phyloP scores from a whole-genome alignment of 1,139 yeast genomes.

The Spathaspora jeffriesii region DNA sequence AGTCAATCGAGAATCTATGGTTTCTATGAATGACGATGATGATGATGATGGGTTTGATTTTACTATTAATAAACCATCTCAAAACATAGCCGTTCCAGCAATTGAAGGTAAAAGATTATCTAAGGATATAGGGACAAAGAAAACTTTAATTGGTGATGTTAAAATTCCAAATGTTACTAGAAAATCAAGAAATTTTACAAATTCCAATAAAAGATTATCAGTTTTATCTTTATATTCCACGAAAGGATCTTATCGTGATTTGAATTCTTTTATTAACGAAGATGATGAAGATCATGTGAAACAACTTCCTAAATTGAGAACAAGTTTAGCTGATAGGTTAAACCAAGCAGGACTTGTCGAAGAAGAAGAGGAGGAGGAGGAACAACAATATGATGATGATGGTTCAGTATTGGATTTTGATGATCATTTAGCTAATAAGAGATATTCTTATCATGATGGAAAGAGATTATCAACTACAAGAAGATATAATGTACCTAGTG shows the following conservation, averaged over 20 bases:
- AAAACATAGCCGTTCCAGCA: slow-evolving; percentile 36
- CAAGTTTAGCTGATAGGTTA: slow-evolving; percentile 46
- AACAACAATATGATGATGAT: slow-evolving; percentile 27
- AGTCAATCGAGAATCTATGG: slow-evolving; percentile 40
- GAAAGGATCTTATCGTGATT: slow-evolving; percentile 61
- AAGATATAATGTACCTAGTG: slow-evolving; percentile 19
- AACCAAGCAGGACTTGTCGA: slow-evolving; percentile 32
- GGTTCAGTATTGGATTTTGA: slow-evolving; percentile 46
- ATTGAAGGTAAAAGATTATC: slow-evolving; percentile 40
- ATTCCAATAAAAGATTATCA: slow-evolving; percentile 66
- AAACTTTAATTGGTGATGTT: slow-evolving; percentile 56
- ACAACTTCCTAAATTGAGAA: slow-evolving; percentile 35
- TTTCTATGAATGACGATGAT: slow-evolving; percentile 30
- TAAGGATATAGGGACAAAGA: slow-evolving; percentile 45
- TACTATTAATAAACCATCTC: slow-evolving; percentile 2
- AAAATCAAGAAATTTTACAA: slow-evolving; percentile 61
- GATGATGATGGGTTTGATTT: slow-evolving; percentile 11
- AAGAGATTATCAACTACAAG: slow-evolving; percentile 14
- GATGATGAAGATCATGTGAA: slow-evolving; percentile 18
- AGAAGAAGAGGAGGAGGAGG: slow-evolving; percentile 24
- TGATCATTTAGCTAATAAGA: slow-evolving; percentile 41
- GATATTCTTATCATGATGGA: slow-evolving; percentile 35
- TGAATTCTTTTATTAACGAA: slow-evolving; percentile 50
- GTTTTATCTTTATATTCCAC: slow-evolving; percentile 72
- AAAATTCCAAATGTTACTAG: slow-evolving; percentile 71